Base-by-base conservation (phyloP, 2,329 filamentous ascomycete species). In the Exophiala calicioides region DNA sequence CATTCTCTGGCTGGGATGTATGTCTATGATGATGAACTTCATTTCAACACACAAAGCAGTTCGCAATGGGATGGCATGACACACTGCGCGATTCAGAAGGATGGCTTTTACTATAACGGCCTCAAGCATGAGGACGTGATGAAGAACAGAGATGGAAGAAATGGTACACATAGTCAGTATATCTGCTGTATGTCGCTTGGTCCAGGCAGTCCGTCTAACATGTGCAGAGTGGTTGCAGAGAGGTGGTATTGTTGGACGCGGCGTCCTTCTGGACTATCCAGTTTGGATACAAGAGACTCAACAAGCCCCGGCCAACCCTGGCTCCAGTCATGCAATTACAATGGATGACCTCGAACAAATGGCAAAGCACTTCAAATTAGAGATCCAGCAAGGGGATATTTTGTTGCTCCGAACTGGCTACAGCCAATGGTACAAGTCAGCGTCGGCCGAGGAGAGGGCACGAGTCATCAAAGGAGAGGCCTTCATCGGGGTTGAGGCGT, bases 181-280 rank as follows among this genome's bases (percentile, higher is more conserved):
- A 27, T 27, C 7, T 27, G 7, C 24, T 7, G 8, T 33, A 33
- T 15, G 15, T 16, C 2, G 16, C 31, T 33, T n/a, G n/a, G n/a
- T n/a, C n/a, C n/a, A n/a, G n/a, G n/a, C n/a, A n/a, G n/a, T n/a
- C n/a, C n/a, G n/a, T n/a, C n/a, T n/a, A 33, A 33, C 31, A 33
- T 16, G 34, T 10, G 3, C 23, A 40, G 36, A 29, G 16, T 40
- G 36, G 36, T 20, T 40, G 3, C 20, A 29, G 23, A 24, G 20
- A 10, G 78, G 78, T 20, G 77, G 76, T 2, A 57, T 81, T 7
- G 76, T 77, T 3, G 77, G 71, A 0, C 69, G 80, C 2, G 80
- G 77, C 4, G 74, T 82, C 0, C 65, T 84, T 15, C 68, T 83
- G 39, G 79, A 82, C 61, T 81, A 71, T 50, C 53, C 57, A 27